Base-by-base conservation (phyloP, 768 basidiomycete genomes). In the Fomitopsis pulvina region DNA sequence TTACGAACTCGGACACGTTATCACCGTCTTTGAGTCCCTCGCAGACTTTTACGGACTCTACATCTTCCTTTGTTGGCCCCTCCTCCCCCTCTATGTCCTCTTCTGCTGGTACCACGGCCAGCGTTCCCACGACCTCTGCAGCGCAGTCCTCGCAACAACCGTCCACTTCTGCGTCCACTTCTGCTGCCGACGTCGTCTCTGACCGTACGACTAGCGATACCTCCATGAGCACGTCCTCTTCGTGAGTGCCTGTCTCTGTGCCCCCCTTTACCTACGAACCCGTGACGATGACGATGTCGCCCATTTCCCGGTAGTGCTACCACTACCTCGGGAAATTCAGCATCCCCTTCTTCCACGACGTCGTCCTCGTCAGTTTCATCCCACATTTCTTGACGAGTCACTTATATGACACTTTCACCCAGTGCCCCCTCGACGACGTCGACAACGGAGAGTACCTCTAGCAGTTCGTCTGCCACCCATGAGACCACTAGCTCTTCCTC, bases 371-470 rank as follows among this genome's bases (percentile, higher is more conserved):
- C 34, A 37, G 34, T 37, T 37, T 18, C 34, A 37, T 14, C 34
- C 34, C 18, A 4, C 18, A 16, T 37, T 5, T 6, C 34, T 37
- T 16, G 14, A 4, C 34, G 14, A 16, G 34, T 6, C 4, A 14
- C 34, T 37, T 18, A 37, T 14, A 18, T 18, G 34, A 5, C 4
- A 7, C 18, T 37, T 37, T 14, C 16, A 24, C 21, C 5, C 25
- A 38, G 18, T 9, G 34, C 34, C 18, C 28, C 50, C 21, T 14
- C 45, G 2, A 49, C 61, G 16, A 39, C 55, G 18, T 56, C 57
- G 39, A n/a, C 53, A n/a, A 47, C 62, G 2, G 20, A 42, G 18
- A 45, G 60, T 21, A 45, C 60, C 20, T 41, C 55, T 20, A 51
- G 45, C 25, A 27, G 18, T 21, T 45, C 55, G 34, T 50, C 52